phyloP scores from a whole-genome alignment of 2,329 filamentous ascomycete genomes.

The Tricladium varicosporioides region DNA sequence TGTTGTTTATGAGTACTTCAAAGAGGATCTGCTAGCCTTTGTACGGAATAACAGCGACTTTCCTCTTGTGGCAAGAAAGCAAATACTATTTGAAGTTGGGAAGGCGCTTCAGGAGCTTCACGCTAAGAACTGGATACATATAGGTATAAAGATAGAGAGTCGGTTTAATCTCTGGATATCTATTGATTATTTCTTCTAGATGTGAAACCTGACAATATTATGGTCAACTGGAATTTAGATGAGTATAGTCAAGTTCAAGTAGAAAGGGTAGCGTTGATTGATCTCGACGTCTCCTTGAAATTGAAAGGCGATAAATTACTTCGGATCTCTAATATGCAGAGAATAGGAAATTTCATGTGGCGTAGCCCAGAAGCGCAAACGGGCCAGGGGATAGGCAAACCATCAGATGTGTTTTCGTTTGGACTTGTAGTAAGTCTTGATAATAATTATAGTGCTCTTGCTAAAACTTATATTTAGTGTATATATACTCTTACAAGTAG shows the following conservation, averaged over 20 bases:
- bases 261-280: background rate
- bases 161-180: background rate
- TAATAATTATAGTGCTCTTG: background rate
- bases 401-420: constrained; percentile 7
- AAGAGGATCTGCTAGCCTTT: constrained; percentile 34
- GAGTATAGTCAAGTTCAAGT: background rate
- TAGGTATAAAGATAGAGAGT: constrained; percentile 10
- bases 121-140: constrained; percentile 15
- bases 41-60: constrained; percentile 35
- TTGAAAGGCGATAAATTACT: constrained; percentile 1
- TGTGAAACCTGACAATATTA: background rate
- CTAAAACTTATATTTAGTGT: constrained; percentile 10
- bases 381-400: constrained; percentile 4
- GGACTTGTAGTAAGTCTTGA: constrained; percentile 3
- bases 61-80: constrained; percentile 31
- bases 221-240: constrained; percentile 1
- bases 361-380: constrained; percentile 5
- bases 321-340: constrained; percentile 2
- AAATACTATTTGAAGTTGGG: constrained; percentile 31
- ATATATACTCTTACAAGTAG: constrained; percentile 10
- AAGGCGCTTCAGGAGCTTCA: constrained; percentile 10
- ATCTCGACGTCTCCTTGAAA: constrained; percentile 1
- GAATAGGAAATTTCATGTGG: constrained; percentile 5
- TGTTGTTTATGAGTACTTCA: constrained; percentile 38
- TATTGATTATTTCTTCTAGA: constrained; percentile 1